phyloP scores from a whole-genome alignment of 495 filamentous ascomycete species.

The Hypoxylon cercidicola region DNA sequence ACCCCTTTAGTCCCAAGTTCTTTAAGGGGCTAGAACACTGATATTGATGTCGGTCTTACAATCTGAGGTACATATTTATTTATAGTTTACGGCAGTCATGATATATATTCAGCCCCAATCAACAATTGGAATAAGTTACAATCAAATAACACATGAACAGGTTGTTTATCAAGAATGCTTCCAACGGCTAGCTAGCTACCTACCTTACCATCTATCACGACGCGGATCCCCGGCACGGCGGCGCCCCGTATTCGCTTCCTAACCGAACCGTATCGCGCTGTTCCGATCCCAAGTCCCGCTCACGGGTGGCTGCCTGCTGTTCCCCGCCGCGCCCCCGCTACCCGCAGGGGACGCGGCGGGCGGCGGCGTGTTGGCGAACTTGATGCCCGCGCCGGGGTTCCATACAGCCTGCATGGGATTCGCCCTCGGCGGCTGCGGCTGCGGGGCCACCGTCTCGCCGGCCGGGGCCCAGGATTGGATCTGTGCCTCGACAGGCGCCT shows the following conservation, averaged over 20 bases:
- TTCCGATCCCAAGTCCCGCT: constrained; percentile 69
- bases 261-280: constrained; percentile 71
- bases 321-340: constrained; percentile 24
- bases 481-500: constrained; percentile 54
- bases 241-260: constrained; percentile 40
- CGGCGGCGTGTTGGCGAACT: constrained; percentile 62
- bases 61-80: too few species aligned
- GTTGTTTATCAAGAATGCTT: too few species aligned
- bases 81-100: too few species aligned
- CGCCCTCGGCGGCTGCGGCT: constrained; percentile 61
- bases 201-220: too few species aligned
- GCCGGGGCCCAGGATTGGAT: constrained; percentile 58
- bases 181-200: too few species aligned
- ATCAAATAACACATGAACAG: too few species aligned
- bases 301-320: constrained; percentile 26
- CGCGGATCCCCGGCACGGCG: constrained; percentile 3
- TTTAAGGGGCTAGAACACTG: too few species aligned
- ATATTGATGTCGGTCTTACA: too few species aligned
- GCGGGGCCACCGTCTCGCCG: constrained; percentile 59
- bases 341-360: constrained; percentile 10
- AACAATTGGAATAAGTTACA: too few species aligned
- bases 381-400: constrained; percentile 82
- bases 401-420: constrained; percentile 69
- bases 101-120: too few species aligned
- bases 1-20: too few species aligned